A percentile compares a stretch with the other conserved stretches of the same genome.
Conservation (phyloP, 73 alveolate genomes). For the Stentor coeruleus region DNA sequence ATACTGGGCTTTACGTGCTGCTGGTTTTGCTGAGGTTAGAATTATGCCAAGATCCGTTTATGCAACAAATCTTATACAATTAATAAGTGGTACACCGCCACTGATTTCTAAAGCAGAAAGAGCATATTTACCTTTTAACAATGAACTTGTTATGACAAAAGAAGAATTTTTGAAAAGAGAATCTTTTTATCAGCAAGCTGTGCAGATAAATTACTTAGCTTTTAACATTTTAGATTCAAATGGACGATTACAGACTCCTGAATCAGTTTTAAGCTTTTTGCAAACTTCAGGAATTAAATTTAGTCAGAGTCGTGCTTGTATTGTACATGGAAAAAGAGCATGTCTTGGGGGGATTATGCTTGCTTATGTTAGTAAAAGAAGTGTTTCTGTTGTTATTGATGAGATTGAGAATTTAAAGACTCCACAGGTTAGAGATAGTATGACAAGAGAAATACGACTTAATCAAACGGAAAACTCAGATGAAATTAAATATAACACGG, state of each 20-base stretch:
- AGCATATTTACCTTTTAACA: slow-evolving; percentile 17
- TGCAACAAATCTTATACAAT: neutral
- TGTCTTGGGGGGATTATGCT: neutral
- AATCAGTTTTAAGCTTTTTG: neutral
- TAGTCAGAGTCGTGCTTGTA: neutral
- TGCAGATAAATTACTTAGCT: neutral
- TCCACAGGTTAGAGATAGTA: neutral
- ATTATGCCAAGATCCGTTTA: neutral
- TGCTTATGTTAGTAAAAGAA: neutral
- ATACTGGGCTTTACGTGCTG: slow-evolving; percentile 9
- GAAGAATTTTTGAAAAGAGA: slow-evolving; percentile 2
- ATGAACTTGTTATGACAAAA: neutral
- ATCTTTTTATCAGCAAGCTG: neutral
- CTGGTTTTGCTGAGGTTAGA: slow-evolving; percentile 9
- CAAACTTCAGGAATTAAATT: neutral
- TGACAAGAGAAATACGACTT: neutral
- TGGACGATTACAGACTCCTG: neutral
- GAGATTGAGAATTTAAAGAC: neutral
- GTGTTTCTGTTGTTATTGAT: slow-evolving; percentile 16
- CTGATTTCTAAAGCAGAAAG: neutral
- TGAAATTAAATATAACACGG: neutral
- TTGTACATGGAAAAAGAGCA: slow-evolving; percentile 21
- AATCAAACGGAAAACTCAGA: neutral
- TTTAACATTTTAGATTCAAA: neutral
- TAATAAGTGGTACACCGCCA: neutral